These are phyloP conservation scores for Bocquillonia castaneifolia DNA, from an alignment of 441 rosid species.

Conservation along the genomic window DNA sequence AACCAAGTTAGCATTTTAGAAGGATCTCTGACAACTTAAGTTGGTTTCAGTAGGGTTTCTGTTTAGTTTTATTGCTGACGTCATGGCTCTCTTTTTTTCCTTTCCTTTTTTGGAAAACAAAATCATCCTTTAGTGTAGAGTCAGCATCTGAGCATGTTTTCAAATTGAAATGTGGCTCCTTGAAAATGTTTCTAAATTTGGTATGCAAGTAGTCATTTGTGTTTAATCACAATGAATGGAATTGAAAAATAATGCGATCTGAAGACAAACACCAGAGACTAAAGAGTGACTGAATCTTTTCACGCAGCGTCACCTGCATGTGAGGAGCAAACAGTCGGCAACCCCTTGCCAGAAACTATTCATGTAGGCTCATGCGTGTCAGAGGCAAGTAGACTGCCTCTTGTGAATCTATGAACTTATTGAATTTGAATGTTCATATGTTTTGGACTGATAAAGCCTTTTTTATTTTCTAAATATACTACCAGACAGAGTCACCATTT, in stretches of 20 bases:
- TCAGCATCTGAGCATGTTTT: background rate
- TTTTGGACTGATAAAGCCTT: background rate
- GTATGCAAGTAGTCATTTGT: background rate
- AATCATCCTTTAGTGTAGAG: background rate
- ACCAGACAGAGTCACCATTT: conserved; percentile 28
- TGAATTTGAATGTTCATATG: background rate
- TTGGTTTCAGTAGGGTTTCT: background rate
- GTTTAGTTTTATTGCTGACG: background rate
- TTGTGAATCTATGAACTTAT: conserved; percentile 14
- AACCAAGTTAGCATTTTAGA: background rate
- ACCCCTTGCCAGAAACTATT: conserved; percentile 31
- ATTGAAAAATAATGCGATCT: background rate
- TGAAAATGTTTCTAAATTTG: background rate
- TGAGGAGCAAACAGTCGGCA: conserved; percentile 33
- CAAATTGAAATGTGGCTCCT: background rate
- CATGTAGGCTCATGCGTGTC: conserved; percentile 30
- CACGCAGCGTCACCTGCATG: conserved; percentile 25
- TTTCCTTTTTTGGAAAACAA: background rate
- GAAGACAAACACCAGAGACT: background rate
- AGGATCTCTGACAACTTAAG: background rate
- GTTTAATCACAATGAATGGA: background rate
- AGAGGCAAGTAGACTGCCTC: conserved; percentile 42
- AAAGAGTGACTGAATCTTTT: conserved; percentile 9
- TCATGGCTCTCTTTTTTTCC: background rate
- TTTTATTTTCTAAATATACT: conserved; percentile 20